Evolutionary conservation across 2,329 filamentous ascomycete genomes (phyloP).

Genomic region (Trichoderma semiorbis): DNA sequence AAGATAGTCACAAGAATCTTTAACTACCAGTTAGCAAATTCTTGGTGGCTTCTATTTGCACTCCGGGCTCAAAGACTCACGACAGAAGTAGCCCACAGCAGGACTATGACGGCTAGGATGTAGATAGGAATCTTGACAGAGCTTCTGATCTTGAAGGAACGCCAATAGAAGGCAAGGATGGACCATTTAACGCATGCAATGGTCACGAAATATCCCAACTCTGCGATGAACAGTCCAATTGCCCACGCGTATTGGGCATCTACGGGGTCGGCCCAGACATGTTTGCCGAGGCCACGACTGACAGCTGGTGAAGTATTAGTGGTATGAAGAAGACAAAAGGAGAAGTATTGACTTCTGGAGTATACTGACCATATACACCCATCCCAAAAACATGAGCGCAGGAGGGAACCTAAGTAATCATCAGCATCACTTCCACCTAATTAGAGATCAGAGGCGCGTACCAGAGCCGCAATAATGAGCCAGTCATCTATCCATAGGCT

Average conservation of each 20-base stretch:
- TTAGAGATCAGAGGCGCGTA: slow-evolving; percentile 2
- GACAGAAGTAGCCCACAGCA: slow-evolving; percentile 24
- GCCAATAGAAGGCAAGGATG: slow-evolving; percentile 28
- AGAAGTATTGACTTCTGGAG: background rate
- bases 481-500: slow-evolving; percentile 27
- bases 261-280: slow-evolving; percentile 25
- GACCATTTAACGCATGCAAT: slow-evolving; percentile 25
- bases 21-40: background rate
- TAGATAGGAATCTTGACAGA: slow-evolving; percentile 24
- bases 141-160: slow-evolving; percentile 22
- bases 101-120: slow-evolving; percentile 18
- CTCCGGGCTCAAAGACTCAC: slow-evolving; percentile 16
- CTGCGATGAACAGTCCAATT: slow-evolving; percentile 24
- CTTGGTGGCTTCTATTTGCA: background rate
- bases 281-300: slow-evolving; percentile 23
- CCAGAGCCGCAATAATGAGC: slow-evolving; percentile 25
- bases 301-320: slow-evolving; percentile 17
- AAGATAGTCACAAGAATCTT: slow-evolving; percentile 22
- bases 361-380: slow-evolving; percentile 22
- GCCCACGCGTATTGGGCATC: slow-evolving; percentile 23
- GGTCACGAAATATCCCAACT: slow-evolving; percentile 23
- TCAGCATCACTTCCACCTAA: background rate
- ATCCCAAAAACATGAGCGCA: slow-evolving; percentile 20
- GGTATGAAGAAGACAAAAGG: background rate
- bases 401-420: slow-evolving; percentile 12